Percentiles rank a stretch among this genome's conserved stretches.
phyloP scores from a whole-genome alignment of 2,329 filamentous ascomycete species.

The Beauveria medogensis region DNA sequence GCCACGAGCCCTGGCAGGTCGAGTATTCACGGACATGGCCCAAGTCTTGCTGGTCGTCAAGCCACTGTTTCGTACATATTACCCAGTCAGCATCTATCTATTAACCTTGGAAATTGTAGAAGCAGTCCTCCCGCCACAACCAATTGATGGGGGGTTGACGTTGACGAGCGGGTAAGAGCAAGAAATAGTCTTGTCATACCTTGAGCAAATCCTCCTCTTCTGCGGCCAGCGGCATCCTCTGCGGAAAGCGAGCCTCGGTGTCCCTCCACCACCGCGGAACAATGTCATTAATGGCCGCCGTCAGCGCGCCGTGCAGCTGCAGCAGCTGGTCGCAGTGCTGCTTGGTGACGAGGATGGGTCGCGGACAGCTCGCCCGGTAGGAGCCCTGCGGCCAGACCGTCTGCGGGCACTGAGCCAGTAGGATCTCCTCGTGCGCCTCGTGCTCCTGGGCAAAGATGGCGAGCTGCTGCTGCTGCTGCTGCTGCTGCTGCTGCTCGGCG shows the following conservation, averaged over 20 bases:
- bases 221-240: constrained; percentile 26
- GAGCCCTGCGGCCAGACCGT: constrained; percentile 23
- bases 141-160: too few relatives aligned
- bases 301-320: constrained; percentile 24
- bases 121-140: too few relatives aligned
- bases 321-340: constrained; percentile 23
- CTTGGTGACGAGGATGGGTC: constrained; percentile 25
- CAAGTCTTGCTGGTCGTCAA: neutral
- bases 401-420: constrained; percentile 18
- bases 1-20: constrained; percentile 25
- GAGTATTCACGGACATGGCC: constrained; percentile 19
- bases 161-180: too few relatives aligned
- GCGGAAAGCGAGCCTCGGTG: constrained; percentile 20
- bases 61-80: neutral
- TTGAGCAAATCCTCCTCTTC: constrained; percentile 23
- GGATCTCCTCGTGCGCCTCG: constrained; percentile 11
- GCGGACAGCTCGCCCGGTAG: constrained; percentile 21
- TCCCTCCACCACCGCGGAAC: constrained; percentile 33
- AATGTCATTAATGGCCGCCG: constrained; percentile 25
- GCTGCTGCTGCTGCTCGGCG: neutral
- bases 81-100: neutral
- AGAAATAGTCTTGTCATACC: constrained; percentile 12
- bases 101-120: too few relatives aligned
- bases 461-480: neutral
- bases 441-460: constrained; percentile 15